Conservation (phyloP, 1,284 basidiomycete genomes). For the Pisolithus thermaeus region DNA sequence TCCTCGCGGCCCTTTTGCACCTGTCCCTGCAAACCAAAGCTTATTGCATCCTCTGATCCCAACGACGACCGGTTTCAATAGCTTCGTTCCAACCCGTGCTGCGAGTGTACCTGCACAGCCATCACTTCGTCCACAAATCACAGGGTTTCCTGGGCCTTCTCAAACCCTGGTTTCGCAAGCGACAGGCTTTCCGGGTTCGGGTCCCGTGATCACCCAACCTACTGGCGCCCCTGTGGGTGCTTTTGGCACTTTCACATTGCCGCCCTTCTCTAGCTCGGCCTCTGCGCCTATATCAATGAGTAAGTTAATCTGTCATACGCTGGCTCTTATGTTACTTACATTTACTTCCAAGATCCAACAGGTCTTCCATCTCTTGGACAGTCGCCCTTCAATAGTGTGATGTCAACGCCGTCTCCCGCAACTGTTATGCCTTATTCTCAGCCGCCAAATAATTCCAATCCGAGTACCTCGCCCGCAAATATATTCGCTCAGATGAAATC, state of each 20-base stretch:
- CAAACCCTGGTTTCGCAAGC: conserved; percentile 36
- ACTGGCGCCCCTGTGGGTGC: conserved; percentile 31
- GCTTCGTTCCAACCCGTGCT: conserved; percentile 76
- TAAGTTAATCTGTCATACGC: conserved; percentile 12
- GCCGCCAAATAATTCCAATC: conserved; percentile 28
- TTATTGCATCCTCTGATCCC: conserved; percentile 88
- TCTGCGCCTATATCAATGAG: conserved; percentile 18
- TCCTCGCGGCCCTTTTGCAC: conserved; percentile 84
- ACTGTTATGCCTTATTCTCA: conserved; percentile 33
- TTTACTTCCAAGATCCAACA: conserved; percentile 42
- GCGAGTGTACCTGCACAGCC: conserved; percentile 39
- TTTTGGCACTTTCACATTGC: conserved; percentile 20
- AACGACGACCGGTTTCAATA: conserved; percentile 77
- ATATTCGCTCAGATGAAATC: conserved; percentile 96
- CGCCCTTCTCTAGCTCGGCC: conserved; percentile 22
- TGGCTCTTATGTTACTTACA: conserved; percentile 1
- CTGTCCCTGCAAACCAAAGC: conserved; percentile 84
- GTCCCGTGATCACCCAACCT: conserved; percentile 40
- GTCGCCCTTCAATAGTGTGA: conserved; percentile 42
- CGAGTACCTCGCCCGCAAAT: conserved; percentile 72
- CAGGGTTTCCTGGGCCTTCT: conserved; percentile 36
- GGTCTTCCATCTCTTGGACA: conserved; percentile 59
- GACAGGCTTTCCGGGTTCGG: conserved; percentile 33
- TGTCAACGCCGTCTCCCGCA: conserved; percentile 42
- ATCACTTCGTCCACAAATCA: conserved; percentile 49